phyloP scores from a whole-genome alignment of 352 stramenopile genomes.

The Phytophthora fragariae region DNA sequence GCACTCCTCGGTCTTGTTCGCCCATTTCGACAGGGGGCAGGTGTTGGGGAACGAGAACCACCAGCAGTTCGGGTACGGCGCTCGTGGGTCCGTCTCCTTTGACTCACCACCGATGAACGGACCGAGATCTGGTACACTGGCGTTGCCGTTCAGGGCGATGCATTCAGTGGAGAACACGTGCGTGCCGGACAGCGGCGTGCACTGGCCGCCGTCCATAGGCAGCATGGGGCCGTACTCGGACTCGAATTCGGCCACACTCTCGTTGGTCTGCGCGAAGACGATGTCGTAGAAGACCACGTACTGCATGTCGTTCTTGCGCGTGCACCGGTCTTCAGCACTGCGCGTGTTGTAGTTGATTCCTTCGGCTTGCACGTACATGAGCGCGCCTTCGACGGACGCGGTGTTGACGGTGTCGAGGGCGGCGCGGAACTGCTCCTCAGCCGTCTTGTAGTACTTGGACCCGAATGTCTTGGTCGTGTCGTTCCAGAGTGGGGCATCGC shows the following conservation, averaged over 20 bases:
- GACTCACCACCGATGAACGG: conserved; percentile 42
- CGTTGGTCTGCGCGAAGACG: conserved; percentile 38
- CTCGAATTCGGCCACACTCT: conserved; percentile 40
- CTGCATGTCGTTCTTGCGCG: conserved; percentile 46
- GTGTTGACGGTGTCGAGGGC: conserved; percentile 55
- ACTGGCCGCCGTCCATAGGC: conserved; percentile 48
- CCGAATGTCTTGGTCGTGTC: conserved; percentile 44
- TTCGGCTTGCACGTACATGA: conserved; percentile 65
- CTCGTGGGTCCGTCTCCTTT: conserved; percentile 42
- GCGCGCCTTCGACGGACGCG: conserved; percentile 52
- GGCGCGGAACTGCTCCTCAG: conserved; percentile 43
- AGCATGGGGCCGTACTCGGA: conserved; percentile 44
- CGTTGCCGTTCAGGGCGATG: conserved; percentile 40
- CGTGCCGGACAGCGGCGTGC: conserved; percentile 33
- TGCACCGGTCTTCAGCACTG: conserved; percentile 29
- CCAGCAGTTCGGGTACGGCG: conserved; percentile 56
- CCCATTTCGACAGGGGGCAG: conserved; percentile 45
- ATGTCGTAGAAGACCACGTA: conserved; percentile 56
- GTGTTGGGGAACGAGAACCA: conserved; percentile 70
- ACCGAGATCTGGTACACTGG: conserved; percentile 32
- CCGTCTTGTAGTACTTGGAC: conserved; percentile 45
- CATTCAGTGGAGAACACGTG: conserved; percentile 36
- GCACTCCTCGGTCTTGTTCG: conserved; percentile 56
- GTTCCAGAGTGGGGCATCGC: conserved; percentile 65
- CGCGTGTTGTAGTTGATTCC: conserved; percentile 57